These are phyloP conservation scores for Luffa aegyptiaca DNA, from an alignment of 306 rosid species.

Conservation along the genomic window DNA sequence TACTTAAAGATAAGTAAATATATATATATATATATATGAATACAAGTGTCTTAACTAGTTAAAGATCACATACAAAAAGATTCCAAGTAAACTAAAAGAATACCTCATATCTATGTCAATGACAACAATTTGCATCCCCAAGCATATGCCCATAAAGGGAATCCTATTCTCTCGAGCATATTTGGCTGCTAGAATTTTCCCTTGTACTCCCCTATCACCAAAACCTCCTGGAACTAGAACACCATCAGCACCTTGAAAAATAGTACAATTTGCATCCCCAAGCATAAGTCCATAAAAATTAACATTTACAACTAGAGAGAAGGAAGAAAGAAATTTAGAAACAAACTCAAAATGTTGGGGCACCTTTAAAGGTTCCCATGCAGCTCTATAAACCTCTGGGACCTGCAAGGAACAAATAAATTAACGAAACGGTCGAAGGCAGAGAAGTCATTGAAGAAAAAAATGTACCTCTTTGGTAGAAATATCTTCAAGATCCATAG, in stretches of 20 bases:
- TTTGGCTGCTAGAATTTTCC: slow-evolving; percentile 2
- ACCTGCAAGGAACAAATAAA: neutral
- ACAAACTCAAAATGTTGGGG: neutral
- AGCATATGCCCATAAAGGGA: slow-evolving; percentile 8
- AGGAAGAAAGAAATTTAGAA: neutral
- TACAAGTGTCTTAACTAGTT: neutral
- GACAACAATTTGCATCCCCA: slow-evolving; percentile 10
- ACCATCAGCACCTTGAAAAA: neutral
- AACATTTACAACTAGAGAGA: neutral
- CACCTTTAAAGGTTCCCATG: slow-evolving; percentile 8
- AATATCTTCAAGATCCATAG: slow-evolving; percentile 31
- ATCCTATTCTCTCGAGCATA: slow-evolving; percentile 8
- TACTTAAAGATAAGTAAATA: no score
- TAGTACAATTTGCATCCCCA: neutral
- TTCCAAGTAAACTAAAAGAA: neutral
- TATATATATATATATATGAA: neutral
- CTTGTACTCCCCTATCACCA: slow-evolving; percentile 6
- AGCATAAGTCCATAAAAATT: neutral
- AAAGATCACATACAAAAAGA: neutral
- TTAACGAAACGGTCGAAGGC: neutral
- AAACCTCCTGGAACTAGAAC: slow-evolving; percentile 11
- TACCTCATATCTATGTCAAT: slow-evolving; percentile 44
- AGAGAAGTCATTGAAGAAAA: neutral
- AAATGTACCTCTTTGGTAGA: slow-evolving; percentile 28
- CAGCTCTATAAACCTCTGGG: slow-evolving; percentile 3